Conservation (phyloP, 306 rosid genomes). For the Lablab purpureus region DNA sequence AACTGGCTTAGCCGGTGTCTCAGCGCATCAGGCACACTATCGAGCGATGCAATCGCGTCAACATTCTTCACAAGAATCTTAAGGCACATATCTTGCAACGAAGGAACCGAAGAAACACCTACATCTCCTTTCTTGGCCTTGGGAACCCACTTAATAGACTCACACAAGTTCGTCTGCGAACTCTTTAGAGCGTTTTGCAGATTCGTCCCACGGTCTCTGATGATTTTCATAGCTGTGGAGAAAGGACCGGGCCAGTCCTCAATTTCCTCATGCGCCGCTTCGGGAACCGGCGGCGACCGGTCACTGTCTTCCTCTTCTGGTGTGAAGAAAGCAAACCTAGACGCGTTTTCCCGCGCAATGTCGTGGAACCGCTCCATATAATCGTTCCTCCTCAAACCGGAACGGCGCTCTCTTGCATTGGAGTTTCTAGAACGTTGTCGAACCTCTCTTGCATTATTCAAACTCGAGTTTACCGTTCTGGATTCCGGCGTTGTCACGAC, state of each 20-base stretch:
- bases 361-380: slow-evolving; percentile 58
- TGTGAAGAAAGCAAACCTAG: slow-evolving; percentile 56
- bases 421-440: slow-evolving; percentile 26
- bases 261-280: slow-evolving; percentile 45
- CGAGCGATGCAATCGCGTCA: slow-evolving; percentile 76
- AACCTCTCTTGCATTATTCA: slow-evolving; percentile 24
- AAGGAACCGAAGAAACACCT: slow-evolving; percentile 49
- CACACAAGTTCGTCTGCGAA: slow-evolving; percentile 18
- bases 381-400: slow-evolving; percentile 29
- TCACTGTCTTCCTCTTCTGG: slow-evolving; percentile 39
- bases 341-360: slow-evolving; percentile 67
- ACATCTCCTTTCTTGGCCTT: slow-evolving; percentile 5
- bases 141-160: slow-evolving; percentile 58
- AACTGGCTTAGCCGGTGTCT: slow-evolving; percentile 66
- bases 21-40: slow-evolving; percentile 65
- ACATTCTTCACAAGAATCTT: slow-evolving; percentile 60
- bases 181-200: slow-evolving; percentile 2
- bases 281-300: slow-evolving; percentile 31
- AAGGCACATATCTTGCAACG: slow-evolving; percentile 65
- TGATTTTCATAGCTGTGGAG: slow-evolving; percentile 83
- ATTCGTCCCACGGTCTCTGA: slow-evolving; percentile 60
- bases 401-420: not conserved
- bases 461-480: not conserved
- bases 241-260: slow-evolving; percentile 98
- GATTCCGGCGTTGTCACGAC: not conserved